Percentiles rank a stretch among this genome's conserved stretches.
phyloP scores from a whole-genome alignment of 108 stramenopile species.

The Bacterosira constricta region DNA sequence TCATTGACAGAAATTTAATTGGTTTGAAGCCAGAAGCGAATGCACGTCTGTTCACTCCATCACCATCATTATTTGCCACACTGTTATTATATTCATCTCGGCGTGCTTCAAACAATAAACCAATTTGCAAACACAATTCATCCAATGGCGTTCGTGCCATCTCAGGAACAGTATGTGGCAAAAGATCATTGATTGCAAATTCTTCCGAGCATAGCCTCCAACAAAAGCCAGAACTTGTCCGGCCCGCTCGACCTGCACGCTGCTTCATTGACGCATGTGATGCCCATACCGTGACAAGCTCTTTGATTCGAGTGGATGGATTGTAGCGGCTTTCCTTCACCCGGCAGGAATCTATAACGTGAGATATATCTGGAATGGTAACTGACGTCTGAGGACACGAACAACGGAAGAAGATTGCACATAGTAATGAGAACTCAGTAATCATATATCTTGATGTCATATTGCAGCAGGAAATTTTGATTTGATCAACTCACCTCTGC shows the following conservation, averaged over 20 bases:
- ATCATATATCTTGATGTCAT: slow-evolving; percentile 59
- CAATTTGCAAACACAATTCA: slow-evolving; percentile 75
- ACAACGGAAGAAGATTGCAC: too few relatives aligned
- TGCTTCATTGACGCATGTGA: slow-evolving; percentile 55
- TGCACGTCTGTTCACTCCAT: background rate
- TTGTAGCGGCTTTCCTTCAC: slow-evolving; percentile 67
- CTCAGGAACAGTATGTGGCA: slow-evolving; percentile 74
- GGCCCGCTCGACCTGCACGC: slow-evolving; percentile 81
- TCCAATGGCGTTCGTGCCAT: slow-evolving; percentile 88
- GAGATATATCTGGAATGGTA: slow-evolving; percentile 60
- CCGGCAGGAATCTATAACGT: slow-evolving; percentile 61
- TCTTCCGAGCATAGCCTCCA: slow-evolving; percentile 74
- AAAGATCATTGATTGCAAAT: slow-evolving; percentile 42
- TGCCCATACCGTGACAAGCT: slow-evolving; percentile 49
- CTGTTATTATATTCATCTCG: slow-evolving; percentile 21
- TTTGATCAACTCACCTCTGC: slow-evolving; percentile 59
- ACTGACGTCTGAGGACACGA: slow-evolving; percentile 68
- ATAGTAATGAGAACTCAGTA: background rate
- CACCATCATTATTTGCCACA: background rate
- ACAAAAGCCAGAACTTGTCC: slow-evolving; percentile 77
- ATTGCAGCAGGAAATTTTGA: too few relatives aligned
- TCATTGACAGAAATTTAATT: slow-evolving; percentile 65
- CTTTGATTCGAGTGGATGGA: slow-evolving; percentile 48
- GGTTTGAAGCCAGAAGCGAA: slow-evolving; percentile 31
- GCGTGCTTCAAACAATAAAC: slow-evolving; percentile 60